phyloP scores from a whole-genome alignment of 441 rosid species.

The Metrosideros polymorpha region DNA sequence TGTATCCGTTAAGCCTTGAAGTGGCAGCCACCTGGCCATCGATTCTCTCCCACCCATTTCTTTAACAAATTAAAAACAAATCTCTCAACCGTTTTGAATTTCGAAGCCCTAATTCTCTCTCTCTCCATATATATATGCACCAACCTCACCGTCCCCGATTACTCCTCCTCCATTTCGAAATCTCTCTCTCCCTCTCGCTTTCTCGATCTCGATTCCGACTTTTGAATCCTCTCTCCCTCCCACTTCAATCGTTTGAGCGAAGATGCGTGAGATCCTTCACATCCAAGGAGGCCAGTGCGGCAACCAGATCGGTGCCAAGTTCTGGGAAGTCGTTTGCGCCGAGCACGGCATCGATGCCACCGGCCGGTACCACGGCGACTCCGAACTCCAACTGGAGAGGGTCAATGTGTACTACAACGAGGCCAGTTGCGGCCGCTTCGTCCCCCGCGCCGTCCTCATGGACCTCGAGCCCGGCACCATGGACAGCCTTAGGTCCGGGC shows the following conservation, averaged over 20 bases:
- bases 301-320: constrained; percentile 53
- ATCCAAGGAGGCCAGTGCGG: constrained; percentile 54
- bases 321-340: constrained; percentile 50
- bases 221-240: not conserved
- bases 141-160: not conserved
- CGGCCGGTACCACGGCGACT: constrained; percentile 29
- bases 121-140: not conserved
- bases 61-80: not conserved
- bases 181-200: not conserved
- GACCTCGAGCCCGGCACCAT: constrained; percentile 53
- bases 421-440: constrained; percentile 41
- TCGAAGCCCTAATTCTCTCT: not conserved
- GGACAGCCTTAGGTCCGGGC: constrained; percentile 45
- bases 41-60: not conserved
- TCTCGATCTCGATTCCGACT: not conserved
- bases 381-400: constrained; percentile 40
- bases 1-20: not conserved
- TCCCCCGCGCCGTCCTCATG: constrained; percentile 52
- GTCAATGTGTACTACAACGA: constrained; percentile 53
- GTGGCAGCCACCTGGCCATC: constrained; percentile 8
- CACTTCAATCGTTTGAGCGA: not conserved
- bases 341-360: constrained; percentile 52
- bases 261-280: constrained; percentile 53
- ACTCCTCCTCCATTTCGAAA: not conserved
- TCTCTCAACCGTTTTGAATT: not conserved